Evolutionary conservation across 306 rosid species (phyloP), one percentile per base, ranked within the genome.

Genomic region (Vigna reflexopilosa): DNA sequence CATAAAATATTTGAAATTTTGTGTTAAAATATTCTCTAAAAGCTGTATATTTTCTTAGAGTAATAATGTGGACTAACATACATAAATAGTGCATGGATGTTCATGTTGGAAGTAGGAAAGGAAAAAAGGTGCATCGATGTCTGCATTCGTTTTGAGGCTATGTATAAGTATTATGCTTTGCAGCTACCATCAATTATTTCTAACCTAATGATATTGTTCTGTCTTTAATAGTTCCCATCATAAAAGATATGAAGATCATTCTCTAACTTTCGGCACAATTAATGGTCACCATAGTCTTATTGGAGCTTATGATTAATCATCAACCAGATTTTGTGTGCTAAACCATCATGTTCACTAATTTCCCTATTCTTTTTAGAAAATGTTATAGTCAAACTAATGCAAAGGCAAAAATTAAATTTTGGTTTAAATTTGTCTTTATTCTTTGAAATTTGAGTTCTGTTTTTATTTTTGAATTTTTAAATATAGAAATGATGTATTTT

Each of bases 261-360:
- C 30, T 17, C 30, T 42, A 61, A 61, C 85, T 81, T 81, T 76
- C 77, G 84, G 70, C 82, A 70, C 77, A 32, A 77, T 54, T 24
- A 47, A 67, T 34, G 85, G 71, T 66, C 65, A 82, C 70, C 71
- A 66, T 65, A 77, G 47, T 65, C 58, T 82, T 36, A 48, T 47
- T 49, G 62, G 36, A 76, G 61, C 63, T 68, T 12, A 58, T 67
- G 19, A 45, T 56, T 55, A 70, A 76, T 70, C 64, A 76, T 81
- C 47, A 70, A 17, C 38, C 57, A 16, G 66, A 72, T 32, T 73
- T 20, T 1, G 52, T 72, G 61, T 52, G 58, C 6, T 63, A 30
- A 47, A 74, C 16, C 36, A 73, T 67, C 70, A 66, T 67, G 2
- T 7, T 38, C 10, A 38, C 2, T 38, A 38, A 6, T 28, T 26